Evolutionary conservation across 1,284 basidiomycete genomes (phyloP).

Genomic region (Coniferiporia weirii): DNA sequence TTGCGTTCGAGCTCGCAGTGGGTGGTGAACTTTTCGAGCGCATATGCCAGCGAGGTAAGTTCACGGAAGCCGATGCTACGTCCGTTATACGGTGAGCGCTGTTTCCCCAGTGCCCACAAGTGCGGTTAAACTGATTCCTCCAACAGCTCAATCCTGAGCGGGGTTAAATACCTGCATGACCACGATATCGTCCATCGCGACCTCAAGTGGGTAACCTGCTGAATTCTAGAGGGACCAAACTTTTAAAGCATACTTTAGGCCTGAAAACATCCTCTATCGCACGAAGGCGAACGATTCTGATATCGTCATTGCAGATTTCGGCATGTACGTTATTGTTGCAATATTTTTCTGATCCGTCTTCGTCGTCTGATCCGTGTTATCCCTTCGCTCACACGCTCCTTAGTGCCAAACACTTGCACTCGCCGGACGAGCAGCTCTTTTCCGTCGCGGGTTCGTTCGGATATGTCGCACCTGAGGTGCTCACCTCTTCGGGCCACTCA

Average conservation of each 20-base stretch:
- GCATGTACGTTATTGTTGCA: conserved; percentile 59
- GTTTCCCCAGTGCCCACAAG: neutral
- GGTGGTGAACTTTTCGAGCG: conserved; percentile 90
- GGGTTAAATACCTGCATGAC: conserved; percentile 78
- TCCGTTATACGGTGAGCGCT: conserved; percentile 51
- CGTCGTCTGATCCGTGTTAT: neutral
- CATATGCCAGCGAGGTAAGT: conserved; percentile 77
- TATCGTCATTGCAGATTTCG: conserved; percentile 94
- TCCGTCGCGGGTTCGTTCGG: conserved; percentile 88
- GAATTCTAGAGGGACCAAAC: neutral
- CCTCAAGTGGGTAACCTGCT: conserved; percentile 55
- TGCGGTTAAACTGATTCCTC: neutral
- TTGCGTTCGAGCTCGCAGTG: conserved; percentile 85
- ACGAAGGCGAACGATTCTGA: conserved; percentile 68
- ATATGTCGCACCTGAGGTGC: conserved; percentile 92
- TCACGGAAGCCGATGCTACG: conserved; percentile 74
- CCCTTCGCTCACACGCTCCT: conserved; percentile 12
- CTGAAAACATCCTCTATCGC: conserved; percentile 92
- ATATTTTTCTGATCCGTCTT: neutral
- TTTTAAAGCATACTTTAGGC: conserved; percentile 38
- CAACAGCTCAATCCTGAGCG: conserved; percentile 66
- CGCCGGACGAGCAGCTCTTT: conserved; percentile 72
- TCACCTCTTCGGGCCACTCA: conserved; percentile 79
- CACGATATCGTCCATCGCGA: conserved; percentile 92
- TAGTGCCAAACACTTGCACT: conserved; percentile 82